Conservation (phyloP, 495 filamentous ascomycete genomes). For the Penicillium daleae region DNA sequence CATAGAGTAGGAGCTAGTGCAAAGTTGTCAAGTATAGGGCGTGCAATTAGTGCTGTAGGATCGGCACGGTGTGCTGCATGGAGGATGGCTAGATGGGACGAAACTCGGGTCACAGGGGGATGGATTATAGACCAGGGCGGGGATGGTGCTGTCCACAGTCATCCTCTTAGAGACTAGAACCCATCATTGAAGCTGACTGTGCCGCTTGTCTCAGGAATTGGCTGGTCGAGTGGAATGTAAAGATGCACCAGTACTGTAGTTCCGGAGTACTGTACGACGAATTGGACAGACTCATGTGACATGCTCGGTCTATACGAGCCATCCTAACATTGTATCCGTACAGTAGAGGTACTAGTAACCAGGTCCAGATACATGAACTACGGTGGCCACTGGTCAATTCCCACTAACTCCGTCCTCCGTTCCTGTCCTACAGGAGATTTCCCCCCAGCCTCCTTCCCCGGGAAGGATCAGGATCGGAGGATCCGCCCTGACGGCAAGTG, state of each 20-base stretch:
- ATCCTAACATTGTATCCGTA: not conserved
- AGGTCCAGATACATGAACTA: too few species aligned
- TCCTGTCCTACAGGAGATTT: too few species aligned
- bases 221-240: not conserved
- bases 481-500: slow-evolving; percentile 14
- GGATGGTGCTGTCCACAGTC: not conserved
- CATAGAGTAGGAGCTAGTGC: not conserved
- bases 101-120: not conserved
- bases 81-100: not conserved
- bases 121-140: not conserved
- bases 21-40: not conserved
- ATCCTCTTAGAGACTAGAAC: not conserved
- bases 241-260: not conserved
- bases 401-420: too few species aligned
- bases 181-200: not conserved
- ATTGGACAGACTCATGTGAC: not conserved
- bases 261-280: not conserved
- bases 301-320: not conserved
- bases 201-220: not conserved
- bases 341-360: too few species aligned
- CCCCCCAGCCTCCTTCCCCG: not conserved
- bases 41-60: not conserved
- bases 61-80: not conserved
- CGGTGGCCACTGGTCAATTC: too few species aligned
- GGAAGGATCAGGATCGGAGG: not conserved